These are phyloP conservation scores for Rickenella mellea DNA, from an alignment of 768 basidiomycete genomes.

Conservation along the genomic window DNA sequence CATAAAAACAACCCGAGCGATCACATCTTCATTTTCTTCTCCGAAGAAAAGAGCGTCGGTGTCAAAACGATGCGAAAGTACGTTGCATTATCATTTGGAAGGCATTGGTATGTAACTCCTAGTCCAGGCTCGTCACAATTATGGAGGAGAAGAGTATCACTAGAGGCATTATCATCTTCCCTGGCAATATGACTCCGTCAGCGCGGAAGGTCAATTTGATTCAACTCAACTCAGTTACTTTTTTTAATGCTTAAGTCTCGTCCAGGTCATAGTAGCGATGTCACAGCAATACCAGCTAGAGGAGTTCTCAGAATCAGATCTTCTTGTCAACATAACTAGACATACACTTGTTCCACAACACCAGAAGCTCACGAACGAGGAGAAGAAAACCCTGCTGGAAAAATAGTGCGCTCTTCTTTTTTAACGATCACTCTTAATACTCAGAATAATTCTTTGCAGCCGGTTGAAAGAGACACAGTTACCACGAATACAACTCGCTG, in stretches of 20 bases:
- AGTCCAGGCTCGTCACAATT: conserved; percentile 68
- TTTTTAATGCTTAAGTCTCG: conserved; percentile 7
- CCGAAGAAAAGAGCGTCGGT: conserved; percentile 91
- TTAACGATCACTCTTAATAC: conserved; percentile 5
- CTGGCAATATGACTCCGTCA: conserved; percentile 93
- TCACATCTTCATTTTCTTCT: conserved; percentile 90
- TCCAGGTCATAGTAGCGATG: conserved; percentile 88
- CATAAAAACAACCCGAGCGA: conserved; percentile 54
- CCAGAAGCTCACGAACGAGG: conserved; percentile 74
- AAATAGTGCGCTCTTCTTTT: conserved; percentile 65
- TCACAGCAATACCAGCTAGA: conserved; percentile 79
- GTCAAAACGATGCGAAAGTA: conserved; percentile 98
- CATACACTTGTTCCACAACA: conserved; percentile 93
- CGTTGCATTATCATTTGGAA: conserved; percentile 19
- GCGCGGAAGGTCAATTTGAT: conserved; percentile 70
- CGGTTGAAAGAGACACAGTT: conserved; percentile 97
- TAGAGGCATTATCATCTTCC: conserved; percentile 90
- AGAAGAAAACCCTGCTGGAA: conserved; percentile 79
- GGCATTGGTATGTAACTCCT: background rate
- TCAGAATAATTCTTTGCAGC: conserved; percentile 31
- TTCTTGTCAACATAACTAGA: conserved; percentile 95
- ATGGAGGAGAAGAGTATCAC: conserved; percentile 87
- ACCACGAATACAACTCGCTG: conserved; percentile 90
- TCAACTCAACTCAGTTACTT: background rate
- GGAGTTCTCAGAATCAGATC: conserved; percentile 93